Conservation (phyloP, 805 yeast species). For the Zygotorulaspora florentina region DNA sequence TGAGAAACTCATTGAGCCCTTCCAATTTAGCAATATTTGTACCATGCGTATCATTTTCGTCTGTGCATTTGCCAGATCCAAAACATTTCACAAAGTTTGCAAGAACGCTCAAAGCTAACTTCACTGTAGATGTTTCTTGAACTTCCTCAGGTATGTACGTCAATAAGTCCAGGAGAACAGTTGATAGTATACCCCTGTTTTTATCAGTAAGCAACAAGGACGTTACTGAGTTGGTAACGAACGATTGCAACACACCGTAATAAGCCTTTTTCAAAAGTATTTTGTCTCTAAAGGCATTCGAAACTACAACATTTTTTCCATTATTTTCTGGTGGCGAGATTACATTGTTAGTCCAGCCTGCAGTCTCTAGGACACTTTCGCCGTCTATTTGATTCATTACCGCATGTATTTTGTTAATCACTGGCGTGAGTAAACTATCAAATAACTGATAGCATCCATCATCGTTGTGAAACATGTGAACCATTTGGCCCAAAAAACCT, state of each 20-base stretch:
- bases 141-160: conserved; percentile 56
- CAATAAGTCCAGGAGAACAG: conserved; percentile 58
- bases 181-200: conserved; percentile 57
- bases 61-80: conserved; percentile 66
- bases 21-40: conserved; percentile 47
- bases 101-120: conserved; percentile 64
- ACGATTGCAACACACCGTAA: conserved; percentile 61
- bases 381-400: conserved; percentile 43
- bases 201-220: conserved; percentile 69
- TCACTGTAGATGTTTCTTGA: conserved; percentile 61
- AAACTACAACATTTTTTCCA: conserved; percentile 37
- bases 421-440: conserved; percentile 69
- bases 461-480: conserved; percentile 68
- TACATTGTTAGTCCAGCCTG: conserved; percentile 11
- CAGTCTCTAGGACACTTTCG: conserved; percentile 31
- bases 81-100: conserved; percentile 58
- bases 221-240: conserved; percentile 73
- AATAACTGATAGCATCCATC: conserved; percentile 68
- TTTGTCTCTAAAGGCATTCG: conserved; percentile 65
- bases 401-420: conserved; percentile 57
- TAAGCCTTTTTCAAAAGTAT: conserved; percentile 64
- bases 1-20: conserved; percentile 66
- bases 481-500: conserved; percentile 81
- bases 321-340: conserved; percentile 5
- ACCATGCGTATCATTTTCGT: conserved; percentile 51